Percentiles rank a stretch among this genome's conserved stretches.
Conservation (phyloP, 2,329 filamentous ascomycete species). For the Zarea fungicola region DNA sequence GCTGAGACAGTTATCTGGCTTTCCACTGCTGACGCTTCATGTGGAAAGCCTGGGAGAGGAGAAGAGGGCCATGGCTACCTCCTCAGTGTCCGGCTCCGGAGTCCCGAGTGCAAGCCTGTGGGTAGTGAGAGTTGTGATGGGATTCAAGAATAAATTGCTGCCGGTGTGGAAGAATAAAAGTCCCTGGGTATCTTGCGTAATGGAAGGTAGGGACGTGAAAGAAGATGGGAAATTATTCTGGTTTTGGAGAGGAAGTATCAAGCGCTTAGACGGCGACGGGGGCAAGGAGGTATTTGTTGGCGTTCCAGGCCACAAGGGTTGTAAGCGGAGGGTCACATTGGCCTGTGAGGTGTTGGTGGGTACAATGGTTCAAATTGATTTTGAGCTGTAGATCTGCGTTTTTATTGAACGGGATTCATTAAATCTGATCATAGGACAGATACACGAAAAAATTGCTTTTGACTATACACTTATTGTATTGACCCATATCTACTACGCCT, state of each 20-base stretch:
- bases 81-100: too few species aligned
- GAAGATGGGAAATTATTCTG: slow-evolving; percentile 49
- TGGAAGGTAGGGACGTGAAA: slow-evolving; percentile 38
- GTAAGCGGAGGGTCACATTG: slow-evolving; percentile 61
- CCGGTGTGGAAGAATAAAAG: slow-evolving; percentile 58
- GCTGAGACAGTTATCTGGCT: slow-evolving; percentile 58
- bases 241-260: slow-evolving; percentile 60
- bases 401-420: too few species aligned
- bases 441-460: too few species aligned
- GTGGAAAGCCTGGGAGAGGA: slow-evolving; percentile 16
- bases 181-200: slow-evolving; percentile 68
- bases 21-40: slow-evolving; percentile 53
- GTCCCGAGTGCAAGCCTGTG: slow-evolving; percentile 12
- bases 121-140: slow-evolving; percentile 59
- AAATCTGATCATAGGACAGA: too few species aligned
- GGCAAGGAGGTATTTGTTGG: slow-evolving; percentile 48
- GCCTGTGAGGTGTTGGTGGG: slow-evolving; percentile 83
- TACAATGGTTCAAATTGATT: slow-evolving; percentile 35
- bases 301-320: slow-evolving; percentile 46
- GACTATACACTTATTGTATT: too few species aligned
- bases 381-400: slow-evolving; percentile 14
- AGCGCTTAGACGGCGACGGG: slow-evolving; percentile 42
- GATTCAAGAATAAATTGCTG: slow-evolving; percentile 62
- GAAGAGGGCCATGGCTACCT: background rate
- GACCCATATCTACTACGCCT: too few species aligned